Evolutionary conservation across 169 alveolate species (phyloP), one percentile per base, ranked within the genome.

Genomic region (Eimeria sp.): DNA sequence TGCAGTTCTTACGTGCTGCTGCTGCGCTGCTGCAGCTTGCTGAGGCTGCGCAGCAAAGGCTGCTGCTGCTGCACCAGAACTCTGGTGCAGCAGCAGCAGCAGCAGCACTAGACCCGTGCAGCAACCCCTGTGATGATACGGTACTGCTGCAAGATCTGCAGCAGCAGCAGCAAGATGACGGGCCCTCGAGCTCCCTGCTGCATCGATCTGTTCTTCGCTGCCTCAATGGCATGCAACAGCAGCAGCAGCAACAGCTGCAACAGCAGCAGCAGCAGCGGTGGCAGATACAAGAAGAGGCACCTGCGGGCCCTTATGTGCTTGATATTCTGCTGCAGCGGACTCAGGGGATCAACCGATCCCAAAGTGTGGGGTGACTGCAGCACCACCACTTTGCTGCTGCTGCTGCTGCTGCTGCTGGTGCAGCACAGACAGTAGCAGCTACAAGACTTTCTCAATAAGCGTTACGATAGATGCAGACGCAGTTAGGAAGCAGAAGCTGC

Each of bases 21-120:
- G 70, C 70, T 61, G 70, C 70, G 20, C 70, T 61, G 70, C 70
- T 61, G 83, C 83, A 25, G 83, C 83, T 72, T 9, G 83, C 83
- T 9, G 47, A 20, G 11, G 83, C 47, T 10, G 49, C 47, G 43
- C 43, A 11, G 83, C 43, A n/a, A 9, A 72, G 3, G 25, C 9
- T 72, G 43, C 83, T 72, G 45, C 49, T 27, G 83, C 54, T 10
- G 83, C 83, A 72, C 49, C 83, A 72, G 14, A 40, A 27, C 18
- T 43, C 83, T 11, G 54, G 49, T 11, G 83, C 45, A 1, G 83
- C 83, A n/a, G 83, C 83, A n/a, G n/a, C 18, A 14, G 70, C 70
- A 54, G 61, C 61, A 54, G 61, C 61, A 14, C 20, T 14, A 54
- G 61, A 7, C 61, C 10, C 61, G 40, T 34, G 40, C 61, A 14